These are phyloP conservation scores for Cordyceps pruinosa DNA, from an alignment of 2,329 filamentous ascomycete species.

Conservation along the genomic window DNA sequence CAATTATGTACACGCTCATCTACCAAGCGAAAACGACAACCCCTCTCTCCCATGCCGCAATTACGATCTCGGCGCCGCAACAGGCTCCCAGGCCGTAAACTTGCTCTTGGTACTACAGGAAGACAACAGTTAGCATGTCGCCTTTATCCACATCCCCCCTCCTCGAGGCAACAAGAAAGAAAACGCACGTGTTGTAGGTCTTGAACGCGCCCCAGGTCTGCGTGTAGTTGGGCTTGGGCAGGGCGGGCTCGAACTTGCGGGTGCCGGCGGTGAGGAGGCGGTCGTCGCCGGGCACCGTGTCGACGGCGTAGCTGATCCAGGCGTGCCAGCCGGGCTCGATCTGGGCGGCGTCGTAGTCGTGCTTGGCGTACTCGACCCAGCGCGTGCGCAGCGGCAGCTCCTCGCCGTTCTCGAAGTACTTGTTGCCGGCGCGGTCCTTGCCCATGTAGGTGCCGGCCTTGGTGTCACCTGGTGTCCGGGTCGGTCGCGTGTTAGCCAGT, in stretches of 20 bases:
- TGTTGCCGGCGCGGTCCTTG: conserved; percentile 88
- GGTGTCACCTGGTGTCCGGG: conserved; percentile 70
- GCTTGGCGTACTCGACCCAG: conserved; percentile 94
- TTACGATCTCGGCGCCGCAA: conserved; percentile 29
- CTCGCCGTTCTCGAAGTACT: conserved; percentile 93
- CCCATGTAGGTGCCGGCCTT: conserved; percentile 85
- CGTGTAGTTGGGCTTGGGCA: conserved; percentile 69
- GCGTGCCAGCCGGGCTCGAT: conserved; percentile 97
- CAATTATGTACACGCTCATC: conserved; percentile 25
- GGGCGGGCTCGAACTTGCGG: conserved; percentile 68
- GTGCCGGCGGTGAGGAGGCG: conserved; percentile 59
- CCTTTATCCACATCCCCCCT: not conserved
- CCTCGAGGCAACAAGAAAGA: not conserved
- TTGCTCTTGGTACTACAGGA: conserved; percentile 44
- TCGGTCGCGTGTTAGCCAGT: not conserved
- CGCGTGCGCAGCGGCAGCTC: conserved; percentile 91
- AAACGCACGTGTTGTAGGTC: conserved; percentile 86
- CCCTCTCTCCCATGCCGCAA: not conserved
- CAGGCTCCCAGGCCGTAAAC: conserved; percentile 46
- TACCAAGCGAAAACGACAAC: not conserved
- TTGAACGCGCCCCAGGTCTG: conserved; percentile 74
- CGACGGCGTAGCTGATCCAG: conserved; percentile 91
- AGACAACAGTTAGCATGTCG: conserved; percentile 17
- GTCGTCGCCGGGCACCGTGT: conserved; percentile 77
- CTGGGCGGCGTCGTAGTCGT: conserved; percentile 74